phyloP scores from a whole-genome alignment of 1,284 basidiomycete species.

The Fomitopsis palustris region DNA sequence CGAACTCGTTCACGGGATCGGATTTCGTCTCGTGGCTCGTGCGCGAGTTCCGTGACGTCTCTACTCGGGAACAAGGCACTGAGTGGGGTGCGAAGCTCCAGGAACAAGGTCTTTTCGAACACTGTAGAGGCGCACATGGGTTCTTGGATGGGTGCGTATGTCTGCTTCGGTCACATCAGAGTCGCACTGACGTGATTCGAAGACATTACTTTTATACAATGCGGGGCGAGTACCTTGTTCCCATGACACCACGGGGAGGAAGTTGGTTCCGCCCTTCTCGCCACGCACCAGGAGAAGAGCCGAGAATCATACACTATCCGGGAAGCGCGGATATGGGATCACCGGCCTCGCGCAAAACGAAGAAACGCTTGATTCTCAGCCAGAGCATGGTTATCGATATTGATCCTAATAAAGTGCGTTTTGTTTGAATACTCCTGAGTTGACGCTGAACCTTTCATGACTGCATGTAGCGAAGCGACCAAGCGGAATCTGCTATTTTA shows the following conservation, averaged over 20 bases:
- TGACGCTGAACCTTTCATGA: background rate
- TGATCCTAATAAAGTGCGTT: slow-evolving; percentile 69
- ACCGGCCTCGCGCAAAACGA: slow-evolving; percentile 40
- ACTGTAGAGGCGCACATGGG: slow-evolving; percentile 72
- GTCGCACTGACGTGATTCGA: slow-evolving; percentile 6
- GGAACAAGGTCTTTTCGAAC: slow-evolving; percentile 80
- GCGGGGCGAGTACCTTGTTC: slow-evolving; percentile 71
- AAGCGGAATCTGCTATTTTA: slow-evolving; percentile 83
- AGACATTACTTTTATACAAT: slow-evolving; percentile 88
- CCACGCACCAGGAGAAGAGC: slow-evolving; percentile 32
- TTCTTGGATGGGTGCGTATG: slow-evolving; percentile 78
- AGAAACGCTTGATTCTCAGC: slow-evolving; percentile 75
- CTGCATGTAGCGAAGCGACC: slow-evolving; percentile 64
- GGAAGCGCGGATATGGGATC: slow-evolving; percentile 24
- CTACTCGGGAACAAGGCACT: slow-evolving; percentile 72
- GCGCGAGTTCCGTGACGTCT: slow-evolving; percentile 81
- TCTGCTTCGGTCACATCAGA: slow-evolving; percentile 3
- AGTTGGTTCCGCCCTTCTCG: slow-evolving; percentile 57
- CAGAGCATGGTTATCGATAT: slow-evolving; percentile 87
- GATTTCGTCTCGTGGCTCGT: slow-evolving; percentile 88
- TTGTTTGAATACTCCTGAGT: background rate
- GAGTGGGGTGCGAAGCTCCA: slow-evolving; percentile 76
- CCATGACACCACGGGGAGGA: slow-evolving; percentile 55
- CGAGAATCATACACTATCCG: slow-evolving; percentile 34
- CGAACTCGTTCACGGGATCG: slow-evolving; percentile 81